A percentile compares a stretch with the other conserved stretches of the same genome.
These are phyloP conservation scores for Suillus subalutaceus DNA, from an alignment of 768 basidiomycete genomes.

Conservation along the genomic window DNA sequence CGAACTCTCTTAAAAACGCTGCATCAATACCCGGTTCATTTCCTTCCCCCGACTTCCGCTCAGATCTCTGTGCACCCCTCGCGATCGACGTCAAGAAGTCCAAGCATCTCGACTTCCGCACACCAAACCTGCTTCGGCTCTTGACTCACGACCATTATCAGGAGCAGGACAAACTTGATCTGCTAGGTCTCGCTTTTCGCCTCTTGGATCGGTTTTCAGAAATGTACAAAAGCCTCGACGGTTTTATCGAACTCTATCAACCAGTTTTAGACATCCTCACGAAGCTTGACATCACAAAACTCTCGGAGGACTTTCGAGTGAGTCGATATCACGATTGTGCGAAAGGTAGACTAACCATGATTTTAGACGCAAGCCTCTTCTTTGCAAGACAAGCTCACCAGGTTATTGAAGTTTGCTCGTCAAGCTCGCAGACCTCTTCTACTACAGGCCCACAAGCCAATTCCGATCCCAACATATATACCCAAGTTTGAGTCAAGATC, in stretches of 20 bases:
- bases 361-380: constrained; percentile 45
- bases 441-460: constrained; percentile 93
- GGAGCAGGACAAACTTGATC: constrained; percentile 74
- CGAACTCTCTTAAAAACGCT: constrained; percentile 51
- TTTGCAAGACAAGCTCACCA: constrained; percentile 51
- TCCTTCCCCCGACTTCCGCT: constrained; percentile 69
- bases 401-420: constrained; percentile 72
- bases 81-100: constrained; percentile 44
- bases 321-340: constrained; percentile 11
- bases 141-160: constrained; percentile 31
- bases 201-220: constrained; percentile 72
- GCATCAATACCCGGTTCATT: constrained; percentile 67
- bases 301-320: constrained; percentile 63
- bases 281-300: constrained; percentile 45
- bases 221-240: constrained; percentile 75
- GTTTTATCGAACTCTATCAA: constrained; percentile 83
- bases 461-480: constrained; percentile 90
- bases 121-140: constrained; percentile 51
- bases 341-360: constrained; percentile 14
- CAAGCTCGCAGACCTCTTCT: constrained; percentile 76
- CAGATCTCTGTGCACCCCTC: constrained; percentile 44
- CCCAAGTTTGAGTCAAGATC: constrained; percentile 87
- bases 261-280: constrained; percentile 67
- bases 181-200: constrained; percentile 62
- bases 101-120: constrained; percentile 40